Base-by-base conservation (phyloP, 1,284 basidiomycete species). In the Cryptococcus sp. region DNA sequence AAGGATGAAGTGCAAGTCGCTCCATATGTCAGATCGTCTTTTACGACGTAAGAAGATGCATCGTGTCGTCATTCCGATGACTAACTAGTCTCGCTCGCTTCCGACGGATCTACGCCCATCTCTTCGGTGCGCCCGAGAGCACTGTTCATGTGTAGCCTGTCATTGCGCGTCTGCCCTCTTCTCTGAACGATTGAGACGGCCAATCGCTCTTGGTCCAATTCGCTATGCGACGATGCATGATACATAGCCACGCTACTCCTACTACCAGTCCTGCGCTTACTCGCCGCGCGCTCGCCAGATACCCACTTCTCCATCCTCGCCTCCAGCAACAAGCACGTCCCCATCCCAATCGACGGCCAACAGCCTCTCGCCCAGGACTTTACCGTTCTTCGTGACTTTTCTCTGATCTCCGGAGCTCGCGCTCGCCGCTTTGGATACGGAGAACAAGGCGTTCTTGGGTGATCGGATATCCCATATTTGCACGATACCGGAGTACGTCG, bases 391-490 rank as follows among this genome's bases (percentile, higher is more conserved):
- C 45, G 68, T 77, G 35, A 69, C 66, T 40, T 68, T 65, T 38
- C 74, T 55, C 27, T 49, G 23, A 57, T 66, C 62, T 11, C 60
- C 59, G 39, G 60, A 62, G 6, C 25, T 25, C 25, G 25, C 25
- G 25, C 25, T 25, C 25, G 25, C 52, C 20, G 42, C 57, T 51
- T 74, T 70, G 53, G 68, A 65, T 16, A 77, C 71, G 27, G 70
- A 71, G 75, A 94, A 91, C 60, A 83, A 63, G 6, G 79, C 82
- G 84, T 66, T 87, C 82, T 73, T 82, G 19, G 80, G 80, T 27
- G 78, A 79, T 39, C 92, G 82, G 27, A 92, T 78, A 75, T 97
- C 93, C 92, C 92, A 96, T 19, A 96, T 80, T 25, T 91, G 84
- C 2, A 89, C 86, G 0, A 86, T 80, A 39, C 91, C 90, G 62